Base-by-base conservation (phyloP, 2,329 filamentous ascomycete genomes). In the Trichoderma gracile region DNA sequence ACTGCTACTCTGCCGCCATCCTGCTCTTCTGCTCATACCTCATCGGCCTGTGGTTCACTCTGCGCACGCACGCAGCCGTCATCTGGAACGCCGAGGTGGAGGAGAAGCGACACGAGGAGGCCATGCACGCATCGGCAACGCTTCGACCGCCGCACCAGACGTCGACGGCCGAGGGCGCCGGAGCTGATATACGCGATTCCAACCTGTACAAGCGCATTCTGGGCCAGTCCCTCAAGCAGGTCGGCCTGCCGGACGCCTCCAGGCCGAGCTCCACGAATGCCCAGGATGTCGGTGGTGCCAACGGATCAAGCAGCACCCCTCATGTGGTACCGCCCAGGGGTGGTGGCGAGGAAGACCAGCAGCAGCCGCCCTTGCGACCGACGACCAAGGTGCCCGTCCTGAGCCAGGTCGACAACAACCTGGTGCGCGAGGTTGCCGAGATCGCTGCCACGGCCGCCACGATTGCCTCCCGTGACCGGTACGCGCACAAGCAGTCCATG, bases 21-120 rank as follows among this genome's bases (percentile, higher is more conserved):
- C 84, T 96, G 73, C 82, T 99, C 15, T 98, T 99, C 78, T 80
- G 97, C 30, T 96, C 93, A 1, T 99, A 99, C 74, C 82, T 95
- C 42, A 95, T 98, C 66, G 95, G 95, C 25, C 82, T 99, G 15
- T 92, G 95, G 83, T 99, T 99, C 77, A 99, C 95, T 0, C 84
- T 99, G 21, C 86, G 95, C 68, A 99, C 95, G 0, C 95, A 99
- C 74, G 95, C 95, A 4, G 93, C 96, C 5, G 90, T 97, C 52
- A 99, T 99, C 69, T 99, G 95, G 95, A 95, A 93, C 71, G 89
- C 85, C 9, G 93, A 97, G 67, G 75, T 83, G 3, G 90, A 93
- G 45, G 90, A 93, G 77, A 93, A 92, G 78, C 89, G 86, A 71
- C 81, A 85, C 46, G 84, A 87, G 14, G 84, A 88, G 17, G 75